These are phyloP conservation scores for Pseudomassariella vexata DNA, from an alignment of 2,329 filamentous ascomycete genomes.

Conservation along the genomic window DNA sequence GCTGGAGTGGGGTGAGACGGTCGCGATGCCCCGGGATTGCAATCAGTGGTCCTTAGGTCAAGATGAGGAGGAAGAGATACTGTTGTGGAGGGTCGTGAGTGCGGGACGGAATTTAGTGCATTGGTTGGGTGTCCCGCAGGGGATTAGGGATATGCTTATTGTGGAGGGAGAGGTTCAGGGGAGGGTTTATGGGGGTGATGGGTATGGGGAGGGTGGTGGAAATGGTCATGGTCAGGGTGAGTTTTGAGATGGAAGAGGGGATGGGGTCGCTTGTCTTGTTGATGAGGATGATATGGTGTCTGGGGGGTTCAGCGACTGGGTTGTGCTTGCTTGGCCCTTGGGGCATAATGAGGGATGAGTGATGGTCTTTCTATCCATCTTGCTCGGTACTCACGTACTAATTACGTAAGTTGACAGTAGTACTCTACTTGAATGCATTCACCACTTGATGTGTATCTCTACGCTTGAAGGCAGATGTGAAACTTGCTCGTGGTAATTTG, in stretches of 20 bases:
- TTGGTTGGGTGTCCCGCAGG: conserved; percentile 17
- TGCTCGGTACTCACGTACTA: no score
- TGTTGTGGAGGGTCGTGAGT: conserved; percentile 9
- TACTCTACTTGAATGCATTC: no score
- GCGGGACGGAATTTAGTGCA: conserved; percentile 17
- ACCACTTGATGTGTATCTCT: no score
- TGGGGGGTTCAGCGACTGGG: no score
- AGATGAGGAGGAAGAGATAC: conserved; percentile 1
- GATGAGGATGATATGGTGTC: no score
- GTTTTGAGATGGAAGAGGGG: neutral
- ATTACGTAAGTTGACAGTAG: no score
- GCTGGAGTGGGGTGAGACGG: conserved; percentile 22
- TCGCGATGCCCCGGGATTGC: conserved; percentile 17
- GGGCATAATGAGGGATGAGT: no score
- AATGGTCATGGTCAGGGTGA: no score
- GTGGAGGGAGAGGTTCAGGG: conserved; percentile 7
- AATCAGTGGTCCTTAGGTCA: conserved; percentile 11
- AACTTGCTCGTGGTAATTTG: no score
- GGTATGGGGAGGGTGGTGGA: conserved; percentile 6
- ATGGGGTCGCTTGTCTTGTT: neutral
- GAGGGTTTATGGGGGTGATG: neutral
- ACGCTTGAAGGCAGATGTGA: no score
- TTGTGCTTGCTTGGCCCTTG: no score
- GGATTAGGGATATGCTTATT: conserved; percentile 8
- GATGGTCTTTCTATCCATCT: no score